Conservation (phyloP, 768 basidiomycete species). For the Candolleomyces efflorescens region DNA sequence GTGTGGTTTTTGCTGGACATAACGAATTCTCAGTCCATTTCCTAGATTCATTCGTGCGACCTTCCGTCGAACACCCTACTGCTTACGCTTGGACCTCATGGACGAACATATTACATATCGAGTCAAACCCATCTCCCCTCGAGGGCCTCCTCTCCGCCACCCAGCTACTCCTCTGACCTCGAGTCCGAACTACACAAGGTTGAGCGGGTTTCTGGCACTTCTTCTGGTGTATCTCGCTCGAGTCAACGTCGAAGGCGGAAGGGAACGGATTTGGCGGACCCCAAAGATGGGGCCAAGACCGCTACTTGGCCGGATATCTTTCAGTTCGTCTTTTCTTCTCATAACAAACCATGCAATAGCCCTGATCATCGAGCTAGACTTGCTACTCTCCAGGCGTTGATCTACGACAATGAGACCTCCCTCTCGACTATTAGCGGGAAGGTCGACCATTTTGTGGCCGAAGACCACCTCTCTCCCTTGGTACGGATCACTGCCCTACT, state of each 20-base stretch:
- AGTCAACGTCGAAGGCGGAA: not conserved
- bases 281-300: constrained; percentile 31
- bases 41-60: not conserved
- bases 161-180: constrained; percentile 70
- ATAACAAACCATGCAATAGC: not conserved
- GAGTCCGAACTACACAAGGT: constrained; percentile 49
- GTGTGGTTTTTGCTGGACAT: constrained; percentile 21
- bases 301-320: constrained; percentile 66
- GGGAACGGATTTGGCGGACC: not conserved
- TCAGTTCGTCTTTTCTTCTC: constrained; percentile 43
- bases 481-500: constrained; percentile 30
- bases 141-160: constrained; percentile 52
- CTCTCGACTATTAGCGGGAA: constrained; percentile 44
- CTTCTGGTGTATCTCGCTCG: not conserved
- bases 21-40: constrained; percentile 11
- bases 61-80: constrained; percentile 77
- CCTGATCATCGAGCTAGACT: constrained; percentile 32
- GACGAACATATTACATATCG: constrained; percentile 57
- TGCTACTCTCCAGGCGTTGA: constrained; percentile 46
- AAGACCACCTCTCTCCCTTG: constrained; percentile 33
- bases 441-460: constrained; percentile 43
- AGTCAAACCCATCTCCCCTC: constrained; percentile 24
- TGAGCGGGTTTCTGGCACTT: constrained; percentile 25
- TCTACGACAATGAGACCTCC: constrained; percentile 46
- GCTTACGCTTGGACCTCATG: constrained; percentile 58